Evolutionary conservation across 1,284 basidiomycete species (phyloP).

Genomic region (Heterobasidion annosum): DNA sequence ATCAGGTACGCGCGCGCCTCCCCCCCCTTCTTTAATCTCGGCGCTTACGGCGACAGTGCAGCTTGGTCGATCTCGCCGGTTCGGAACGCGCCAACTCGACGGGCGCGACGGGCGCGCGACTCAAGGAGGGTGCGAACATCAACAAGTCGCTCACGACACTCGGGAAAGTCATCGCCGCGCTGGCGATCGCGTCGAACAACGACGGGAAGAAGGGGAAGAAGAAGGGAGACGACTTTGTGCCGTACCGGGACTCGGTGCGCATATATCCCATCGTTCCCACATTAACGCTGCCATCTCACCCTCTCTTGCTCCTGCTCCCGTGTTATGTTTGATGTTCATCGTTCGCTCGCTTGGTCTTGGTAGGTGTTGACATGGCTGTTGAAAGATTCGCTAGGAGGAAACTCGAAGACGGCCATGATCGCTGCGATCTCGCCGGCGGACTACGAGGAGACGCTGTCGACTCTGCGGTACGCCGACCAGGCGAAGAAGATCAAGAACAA

Average conservation of each 20-base stretch:
- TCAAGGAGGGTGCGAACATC: constrained; percentile 97
- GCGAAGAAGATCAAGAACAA: constrained; percentile 99
- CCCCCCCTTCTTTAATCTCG: constrained; percentile 6
- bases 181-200: constrained; percentile 70
- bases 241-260: constrained; percentile 88
- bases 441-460: constrained; percentile 96
- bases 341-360: not conserved
- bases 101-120: constrained; percentile 87
- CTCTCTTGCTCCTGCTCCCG: not conserved
- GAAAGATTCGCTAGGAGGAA: constrained; percentile 94
- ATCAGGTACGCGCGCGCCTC: constrained; percentile 58
- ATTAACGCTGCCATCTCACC: not conserved
- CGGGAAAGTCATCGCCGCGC: constrained; percentile 92
- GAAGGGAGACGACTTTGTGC: constrained; percentile 84
- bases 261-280: not conserved
- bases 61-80: constrained; percentile 92
- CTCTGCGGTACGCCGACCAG: constrained; percentile 93
- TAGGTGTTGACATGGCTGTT: constrained; percentile 94
- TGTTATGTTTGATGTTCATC: not conserved
- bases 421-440: constrained; percentile 97
- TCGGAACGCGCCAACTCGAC: constrained; percentile 95
- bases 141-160: constrained; percentile 97
- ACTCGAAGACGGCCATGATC: constrained; percentile 96
- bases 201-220: constrained; percentile 75
- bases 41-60: constrained; percentile 18